Evolutionary conservation across 257 asterid genomes (phyloP), one percentile per base, ranked within the genome.

Genomic region (Solanum chilense): DNA sequence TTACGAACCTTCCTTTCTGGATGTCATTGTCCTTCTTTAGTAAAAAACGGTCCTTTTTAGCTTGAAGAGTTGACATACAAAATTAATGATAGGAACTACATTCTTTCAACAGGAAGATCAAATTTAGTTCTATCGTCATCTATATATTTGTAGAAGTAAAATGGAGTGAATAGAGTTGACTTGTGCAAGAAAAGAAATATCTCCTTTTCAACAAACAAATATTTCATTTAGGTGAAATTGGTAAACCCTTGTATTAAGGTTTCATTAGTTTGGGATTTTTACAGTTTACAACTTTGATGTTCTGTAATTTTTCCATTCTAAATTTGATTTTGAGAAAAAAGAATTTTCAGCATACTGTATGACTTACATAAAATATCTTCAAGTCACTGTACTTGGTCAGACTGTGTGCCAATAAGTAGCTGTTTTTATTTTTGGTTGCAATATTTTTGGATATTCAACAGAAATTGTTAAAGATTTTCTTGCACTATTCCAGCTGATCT

Each of bases 401-500:
- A 49, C 49, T 81, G 85, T 1, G 20, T 1, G 69, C 12, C 18
- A 80, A 80, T 80, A 27, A 80, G 16, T 45, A 49, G 69, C 85
- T 49, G 45, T 23, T 33, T 49, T 49, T 23, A 86, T 86, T 86
- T 29, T 49, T 74, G 41, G 70, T 86, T 88, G 83, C 12, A 78
- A 68, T 83, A 86, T 78, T 25, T 47, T 88, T 35, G 52, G 31
- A 58, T 81, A 73, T 49, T 29, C 49, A 81, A 84, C 64, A 12
- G 33, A 42, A 70, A 47, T 62, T 80, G 31, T 73, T 56, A 83
- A 77, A 91, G 77, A 86, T 70, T 42, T 84, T 49, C 29, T 69
- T 88, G 62, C 82, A 41, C 64, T 83, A 87, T 93, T 90, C 42
- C 95, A 97, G 99, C 99, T 90, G 94, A 95, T 92, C 94, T 90